Evolutionary conservation across 805 yeast species (phyloP).

Genomic region (Wickerhamiella kurtzmanii): DNA sequence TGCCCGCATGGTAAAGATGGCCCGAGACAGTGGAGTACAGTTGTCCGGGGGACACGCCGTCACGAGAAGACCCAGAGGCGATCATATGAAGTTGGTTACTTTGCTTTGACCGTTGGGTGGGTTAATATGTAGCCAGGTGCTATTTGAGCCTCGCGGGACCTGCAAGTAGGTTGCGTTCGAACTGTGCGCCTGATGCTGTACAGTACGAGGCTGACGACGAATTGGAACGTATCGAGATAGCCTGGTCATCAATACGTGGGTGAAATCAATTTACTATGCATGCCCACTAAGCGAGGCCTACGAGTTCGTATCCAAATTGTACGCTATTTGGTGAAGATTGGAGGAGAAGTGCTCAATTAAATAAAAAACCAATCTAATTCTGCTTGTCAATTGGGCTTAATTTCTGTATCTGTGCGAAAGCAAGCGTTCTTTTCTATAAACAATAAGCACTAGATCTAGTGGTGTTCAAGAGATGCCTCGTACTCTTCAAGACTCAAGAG

Average conservation of each 20-base stretch:
- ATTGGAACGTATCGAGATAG: background rate
- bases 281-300: background rate
- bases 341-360: too few species aligned
- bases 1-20: slow-evolving; percentile 88
- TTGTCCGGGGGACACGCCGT: background rate
- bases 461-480: slow-evolving; percentile 22
- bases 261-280: background rate
- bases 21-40: slow-evolving; percentile 66
- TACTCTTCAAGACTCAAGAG: slow-evolving; percentile 24
- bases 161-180: background rate
- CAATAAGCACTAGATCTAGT: background rate
- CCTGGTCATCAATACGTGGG: background rate
- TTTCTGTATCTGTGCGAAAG: too few species aligned
- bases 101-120: too few species aligned
- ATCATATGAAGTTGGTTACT: background rate
- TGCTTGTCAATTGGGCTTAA: background rate
- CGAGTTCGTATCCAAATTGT: background rate
- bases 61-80: background rate
- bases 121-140: background rate
- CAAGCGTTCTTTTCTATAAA: background rate
- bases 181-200: background rate
- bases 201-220: background rate
- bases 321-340: background rate
- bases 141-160: background rate
- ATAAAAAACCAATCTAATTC: background rate